Evolutionary conservation across 108 stramenopile genomes (phyloP).

Genomic region (Aureococcus anophagefferens): DNA sequence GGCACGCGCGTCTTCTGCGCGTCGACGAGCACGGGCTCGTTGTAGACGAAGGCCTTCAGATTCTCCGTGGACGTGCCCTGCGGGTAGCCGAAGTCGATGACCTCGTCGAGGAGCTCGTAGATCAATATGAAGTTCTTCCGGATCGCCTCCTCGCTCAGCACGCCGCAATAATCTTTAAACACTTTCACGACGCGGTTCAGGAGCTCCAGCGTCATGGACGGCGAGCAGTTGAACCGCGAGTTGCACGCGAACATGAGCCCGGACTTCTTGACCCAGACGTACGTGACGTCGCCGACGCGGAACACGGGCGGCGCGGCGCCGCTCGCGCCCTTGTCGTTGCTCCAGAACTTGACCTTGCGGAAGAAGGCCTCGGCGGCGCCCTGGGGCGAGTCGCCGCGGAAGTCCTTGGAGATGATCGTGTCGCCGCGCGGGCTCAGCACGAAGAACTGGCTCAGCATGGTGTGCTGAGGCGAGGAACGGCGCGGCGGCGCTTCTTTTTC

Average conservation of each 20-base stretch:
- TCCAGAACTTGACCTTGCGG: slow-evolving; percentile 92
- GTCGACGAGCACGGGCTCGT: slow-evolving; percentile 87
- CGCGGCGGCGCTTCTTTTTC: too few species aligned
- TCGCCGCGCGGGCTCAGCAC: slow-evolving; percentile 95
- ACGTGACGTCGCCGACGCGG: slow-evolving; percentile 12
- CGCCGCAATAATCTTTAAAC: slow-evolving; percentile 99
- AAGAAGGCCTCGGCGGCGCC: slow-evolving; percentile 82
- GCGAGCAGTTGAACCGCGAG: slow-evolving; percentile 77
- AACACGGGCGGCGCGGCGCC: slow-evolving; percentile 83
- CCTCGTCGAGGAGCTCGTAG: slow-evolving; percentile 98
- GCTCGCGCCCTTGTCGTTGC: slow-evolving; percentile 35
- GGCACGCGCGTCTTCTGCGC: slow-evolving; percentile 21
- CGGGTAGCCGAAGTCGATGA: slow-evolving; percentile 96
- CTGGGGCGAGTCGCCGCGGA: slow-evolving; percentile 58
- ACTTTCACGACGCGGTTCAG: slow-evolving; percentile 91
- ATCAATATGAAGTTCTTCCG: slow-evolving; percentile 98
- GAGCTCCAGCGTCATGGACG: slow-evolving; percentile 74
- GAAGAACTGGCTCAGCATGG: slow-evolving; percentile 75
- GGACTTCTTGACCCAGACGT: slow-evolving; percentile 86
- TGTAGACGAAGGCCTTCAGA: slow-evolving; percentile 94
- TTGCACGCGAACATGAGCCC: slow-evolving; percentile 91
- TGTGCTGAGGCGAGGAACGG: too few species aligned
- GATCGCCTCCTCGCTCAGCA: slow-evolving; percentile 89
- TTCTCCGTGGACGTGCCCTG: slow-evolving; percentile 90
- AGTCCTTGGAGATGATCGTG: slow-evolving; percentile 91